These are phyloP conservation scores for Albugo laibachii DNA, from an alignment of 352 stramenopile species.

Conservation along the genomic window DNA sequence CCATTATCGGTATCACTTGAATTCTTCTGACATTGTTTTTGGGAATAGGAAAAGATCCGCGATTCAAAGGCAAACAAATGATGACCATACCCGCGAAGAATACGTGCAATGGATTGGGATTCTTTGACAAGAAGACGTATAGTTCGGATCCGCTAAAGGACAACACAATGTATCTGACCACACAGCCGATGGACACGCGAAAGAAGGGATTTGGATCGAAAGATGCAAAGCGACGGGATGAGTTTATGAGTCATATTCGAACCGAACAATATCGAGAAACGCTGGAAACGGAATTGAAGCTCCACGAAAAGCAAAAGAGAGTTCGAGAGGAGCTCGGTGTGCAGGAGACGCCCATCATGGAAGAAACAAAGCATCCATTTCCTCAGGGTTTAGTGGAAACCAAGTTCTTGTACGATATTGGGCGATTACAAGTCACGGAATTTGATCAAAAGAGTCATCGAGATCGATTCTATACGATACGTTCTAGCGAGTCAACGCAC, in stretches of 20 bases:
- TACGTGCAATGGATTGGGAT: slow-evolving; percentile 61
- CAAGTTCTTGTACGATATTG: slow-evolving; percentile 67
- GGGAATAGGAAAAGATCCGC: slow-evolving; percentile 26
- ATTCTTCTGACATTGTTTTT: not conserved
- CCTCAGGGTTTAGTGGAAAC: slow-evolving; percentile 50
- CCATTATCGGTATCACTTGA: not conserved
- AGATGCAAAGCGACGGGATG: slow-evolving; percentile 74
- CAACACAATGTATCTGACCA: slow-evolving; percentile 76
- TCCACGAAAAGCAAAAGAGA: slow-evolving; percentile 51
- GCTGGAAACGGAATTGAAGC: slow-evolving; percentile 66
- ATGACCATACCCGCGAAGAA: slow-evolving; percentile 47
- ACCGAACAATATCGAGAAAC: slow-evolving; percentile 81
- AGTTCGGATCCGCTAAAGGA: slow-evolving; percentile 72
- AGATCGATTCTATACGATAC: slow-evolving; percentile 71
- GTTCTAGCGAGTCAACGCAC: slow-evolving; percentile 49
- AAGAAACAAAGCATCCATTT: slow-evolving; percentile 31
- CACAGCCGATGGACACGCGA: slow-evolving; percentile 64
- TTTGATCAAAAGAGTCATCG: slow-evolving; percentile 71
- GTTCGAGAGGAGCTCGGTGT: slow-evolving; percentile 13
- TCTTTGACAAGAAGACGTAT: slow-evolving; percentile 77
- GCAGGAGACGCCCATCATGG: slow-evolving; percentile 19
- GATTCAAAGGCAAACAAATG: slow-evolving; percentile 61
- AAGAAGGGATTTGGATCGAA: slow-evolving; percentile 83
- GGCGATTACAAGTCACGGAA: slow-evolving; percentile 50
- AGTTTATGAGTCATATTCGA: slow-evolving; percentile 81